Evolutionary conservation across 2,329 filamentous ascomycete species (phyloP), one percentile per base, ranked within the genome.

Genomic region (Beauveria sp.): DNA sequence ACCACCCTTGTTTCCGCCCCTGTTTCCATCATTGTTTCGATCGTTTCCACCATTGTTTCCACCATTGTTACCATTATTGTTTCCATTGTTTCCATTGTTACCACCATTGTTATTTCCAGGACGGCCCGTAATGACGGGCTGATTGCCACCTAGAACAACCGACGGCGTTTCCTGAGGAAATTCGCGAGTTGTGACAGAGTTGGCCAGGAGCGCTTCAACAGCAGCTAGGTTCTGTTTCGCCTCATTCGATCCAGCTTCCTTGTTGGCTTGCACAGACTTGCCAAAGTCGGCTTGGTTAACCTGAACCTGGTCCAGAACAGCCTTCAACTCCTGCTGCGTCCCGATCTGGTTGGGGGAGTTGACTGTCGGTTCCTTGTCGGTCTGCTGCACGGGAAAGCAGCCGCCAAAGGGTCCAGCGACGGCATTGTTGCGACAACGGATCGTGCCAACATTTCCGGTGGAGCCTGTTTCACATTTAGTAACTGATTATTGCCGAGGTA

Each of bases 391-490:
- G 2, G 82, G 73, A 68, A 86, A 80, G 71, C 83, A 86, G 56
- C 83, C 79, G 45, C 81, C 80, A 60, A 86, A 86, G 14, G 81
- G 81, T 5, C 82, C 81, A 10, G 81, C 81, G 3, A 79, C 71
- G 4, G 82, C 81, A 61, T 79, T 81, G 74, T 86, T 86, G 22
- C 81, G 77, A 75, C 83, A 86, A 42, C 83, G 79, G 22, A 86
- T 75, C 1, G 82, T 85, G 75, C 82, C 84, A 45, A 85, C 67
- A 60, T 84, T 80, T 49, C 85, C 84, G 1, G 82, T 83, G 0
- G 83, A 83, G 8, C 73, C 79, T 79, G 1, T 4, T 18, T 9
- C 26, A 8, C 6, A 9, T 43, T 18, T 16, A 8, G 14, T 38
- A 38, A 38, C 4, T 14, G 12, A 38, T 14, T 14, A 14, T 38